Evolutionary conservation across 106 monocot genomes (phyloP), one percentile per base, ranked within the genome.

Genomic region (Triglochin maritima): DNA sequence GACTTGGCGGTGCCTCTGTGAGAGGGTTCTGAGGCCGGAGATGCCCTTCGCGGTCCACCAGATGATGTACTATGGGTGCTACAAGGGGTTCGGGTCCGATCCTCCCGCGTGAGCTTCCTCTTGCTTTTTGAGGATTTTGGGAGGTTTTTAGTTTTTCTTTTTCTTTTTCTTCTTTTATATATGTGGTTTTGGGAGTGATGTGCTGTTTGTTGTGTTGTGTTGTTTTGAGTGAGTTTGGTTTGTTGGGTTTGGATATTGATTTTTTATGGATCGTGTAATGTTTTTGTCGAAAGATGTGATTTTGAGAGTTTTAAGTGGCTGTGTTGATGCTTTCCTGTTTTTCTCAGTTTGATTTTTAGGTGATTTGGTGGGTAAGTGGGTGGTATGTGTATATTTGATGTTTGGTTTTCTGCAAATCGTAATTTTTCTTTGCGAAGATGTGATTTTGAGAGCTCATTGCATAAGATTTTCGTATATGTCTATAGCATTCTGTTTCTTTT

Each of bases 61-160:
- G 76, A 63, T 76, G 76, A 54, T 76, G 63, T 76, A 63, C 63
- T 70, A 76, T 48, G 76, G 76, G 11, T 76, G 69, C 63, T 76
- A 76, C 57, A 44, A 47, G 53, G 69, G 44, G 5, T 69, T 54
- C 63, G 49, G 47, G 43, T 69, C 63, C 62, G 63, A 69, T 17
- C 69, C 76, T 10, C 70, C 76, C 12, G 76, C 76, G 7, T 76
- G 76, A 69, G 13, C 6, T 59, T 10, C 56, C 46, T 49, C 52
- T 46, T 13, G 6, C 4, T n/a, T 66, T 4, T 51, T 49, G 5
- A 29, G 48, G 7, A 14, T 64, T 47, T 49, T 64, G 16, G 4
- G 4, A 1, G 8, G 16, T n/a, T 48, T 10, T 64, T n/a, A 11
- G n/a, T 63, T 5, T 59, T n/a, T 41, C 5, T 44, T 10, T 44